Evolutionary conservation across 2,329 filamentous ascomycete species (phyloP), one percentile per base, ranked within the genome.

Genomic region (Verticillium dahliae): DNA sequence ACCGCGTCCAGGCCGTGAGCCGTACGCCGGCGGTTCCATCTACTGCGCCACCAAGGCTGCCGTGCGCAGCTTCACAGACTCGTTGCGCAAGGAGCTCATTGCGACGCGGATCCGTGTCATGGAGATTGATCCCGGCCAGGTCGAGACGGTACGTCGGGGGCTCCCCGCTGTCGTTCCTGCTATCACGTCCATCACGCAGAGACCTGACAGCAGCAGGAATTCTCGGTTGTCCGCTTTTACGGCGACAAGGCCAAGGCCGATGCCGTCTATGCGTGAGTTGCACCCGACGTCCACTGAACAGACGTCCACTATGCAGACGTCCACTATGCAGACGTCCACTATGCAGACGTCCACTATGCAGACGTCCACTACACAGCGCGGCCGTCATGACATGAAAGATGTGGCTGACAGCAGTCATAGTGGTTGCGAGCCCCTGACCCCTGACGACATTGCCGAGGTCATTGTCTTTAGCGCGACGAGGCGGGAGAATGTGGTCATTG

Each of bases 1-100:
- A n/a, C 27, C 14, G 37, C 15, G 5, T n/a, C 9, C 33, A 74
- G 75, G 92, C 35, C 85, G 92, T 55, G 92, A 96, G 69, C 84
- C 91, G 11, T 97, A 97, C 74, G 81, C 86, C 1, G 91, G 92
- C 58, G 93, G 93, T 34, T 87, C 88, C 73, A 96, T 97, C 72
- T 97, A 97, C 82, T 97, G 93, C 75, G 91, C 92, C 1, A 93
- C 90, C 63, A 97, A 97, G 78, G 91, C 92, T 22, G 93, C 93
- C 1, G 89, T 97, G 61, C 85, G 90, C 68, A 89, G 84, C 67
- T 97, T 96, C 77, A 92, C 91, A 0, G 92, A 96, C 61, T 84
- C 89, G 11, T 76, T 97, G 72, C 83, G 93, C 67, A 91, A 88
- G 73, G 93, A 97, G 77, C 82, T 96, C 63, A 89, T 97, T 67